These are phyloP conservation scores for Laguncularia racemosa DNA, from an alignment of 345 rosid species.

Conservation along the genomic window DNA sequence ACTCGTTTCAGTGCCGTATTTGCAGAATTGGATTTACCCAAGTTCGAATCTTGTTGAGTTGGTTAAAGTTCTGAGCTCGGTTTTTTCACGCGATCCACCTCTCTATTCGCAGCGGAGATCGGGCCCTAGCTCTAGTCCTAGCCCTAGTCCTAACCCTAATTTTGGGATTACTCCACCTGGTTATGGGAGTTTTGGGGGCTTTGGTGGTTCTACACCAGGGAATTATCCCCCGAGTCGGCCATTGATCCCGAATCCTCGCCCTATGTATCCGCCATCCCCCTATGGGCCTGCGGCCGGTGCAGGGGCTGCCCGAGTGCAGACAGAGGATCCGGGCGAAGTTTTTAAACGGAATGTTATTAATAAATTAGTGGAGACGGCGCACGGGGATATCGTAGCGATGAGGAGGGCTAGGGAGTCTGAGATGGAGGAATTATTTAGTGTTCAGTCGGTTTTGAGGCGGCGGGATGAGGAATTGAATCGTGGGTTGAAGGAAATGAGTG, in stretches of 20 bases:
- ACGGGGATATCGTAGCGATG: conserved; percentile 45
- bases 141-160: conserved; percentile 15
- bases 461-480: conserved; percentile 51
- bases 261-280: conserved; percentile 57
- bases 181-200: conserved; percentile 1
- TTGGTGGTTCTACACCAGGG: background rate
- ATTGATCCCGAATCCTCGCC: conserved; percentile 10
- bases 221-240: conserved; percentile 18
- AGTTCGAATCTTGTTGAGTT: conserved; percentile 75
- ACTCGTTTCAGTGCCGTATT: conserved; percentile 62
- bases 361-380: conserved; percentile 60
- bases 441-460: conserved; percentile 55
- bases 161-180: conserved; percentile 25
- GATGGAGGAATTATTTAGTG: conserved; percentile 62
- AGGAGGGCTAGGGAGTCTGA: conserved; percentile 69
- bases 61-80: conserved; percentile 36
- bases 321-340: conserved; percentile 70
- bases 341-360: conserved; percentile 61
- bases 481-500: conserved; percentile 64
- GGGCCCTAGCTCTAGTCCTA: conserved; percentile 6
- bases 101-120: conserved; percentile 75
- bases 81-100: conserved; percentile 76
- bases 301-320: conserved; percentile 22
- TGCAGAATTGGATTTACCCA: conserved; percentile 83
- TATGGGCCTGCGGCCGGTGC: conserved; percentile 19